phyloP scores from a whole-genome alignment of 495 filamentous ascomycete genomes.

The Xylaria sp. region DNA sequence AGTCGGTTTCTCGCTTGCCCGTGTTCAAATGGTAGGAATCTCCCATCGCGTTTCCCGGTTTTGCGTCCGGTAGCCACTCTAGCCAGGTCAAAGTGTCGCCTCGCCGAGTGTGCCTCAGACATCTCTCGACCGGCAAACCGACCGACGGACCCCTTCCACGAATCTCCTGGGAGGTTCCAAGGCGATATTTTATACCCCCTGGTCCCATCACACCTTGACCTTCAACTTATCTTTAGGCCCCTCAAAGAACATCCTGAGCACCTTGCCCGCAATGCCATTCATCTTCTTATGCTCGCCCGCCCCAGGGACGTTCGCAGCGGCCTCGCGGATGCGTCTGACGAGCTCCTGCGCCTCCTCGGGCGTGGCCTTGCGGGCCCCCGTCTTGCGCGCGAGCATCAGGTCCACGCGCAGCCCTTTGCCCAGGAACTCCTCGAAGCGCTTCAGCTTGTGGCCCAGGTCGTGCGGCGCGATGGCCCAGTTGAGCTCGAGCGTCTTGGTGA shows the following conservation, averaged over 20 bases:
- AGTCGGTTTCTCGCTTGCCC: neutral
- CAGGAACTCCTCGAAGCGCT: constrained; percentile 67
- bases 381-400: constrained; percentile 60
- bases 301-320: constrained; percentile 40
- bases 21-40: neutral
- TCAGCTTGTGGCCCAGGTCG: constrained; percentile 68
- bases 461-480: constrained; percentile 81
- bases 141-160: neutral
- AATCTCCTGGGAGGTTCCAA: neutral
- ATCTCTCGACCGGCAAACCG: no score
- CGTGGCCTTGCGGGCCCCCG: constrained; percentile 37
- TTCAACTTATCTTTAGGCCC: constrained; percentile 31
- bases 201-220: neutral
- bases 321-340: constrained; percentile 41
- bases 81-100: neutral
- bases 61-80: neutral
- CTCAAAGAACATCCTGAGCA: constrained; percentile 46
- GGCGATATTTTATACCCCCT: neutral
- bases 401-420: constrained; percentile 69
- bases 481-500: constrained; percentile 76
- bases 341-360: constrained; percentile 46
- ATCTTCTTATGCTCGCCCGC: constrained; percentile 47
- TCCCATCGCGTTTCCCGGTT: neutral
- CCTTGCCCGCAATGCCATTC: constrained; percentile 47
- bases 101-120: neutral